These are phyloP conservation scores for Spathaspora sp. DNA, from an alignment of 805 yeast genomes.

Conservation along the genomic window DNA sequence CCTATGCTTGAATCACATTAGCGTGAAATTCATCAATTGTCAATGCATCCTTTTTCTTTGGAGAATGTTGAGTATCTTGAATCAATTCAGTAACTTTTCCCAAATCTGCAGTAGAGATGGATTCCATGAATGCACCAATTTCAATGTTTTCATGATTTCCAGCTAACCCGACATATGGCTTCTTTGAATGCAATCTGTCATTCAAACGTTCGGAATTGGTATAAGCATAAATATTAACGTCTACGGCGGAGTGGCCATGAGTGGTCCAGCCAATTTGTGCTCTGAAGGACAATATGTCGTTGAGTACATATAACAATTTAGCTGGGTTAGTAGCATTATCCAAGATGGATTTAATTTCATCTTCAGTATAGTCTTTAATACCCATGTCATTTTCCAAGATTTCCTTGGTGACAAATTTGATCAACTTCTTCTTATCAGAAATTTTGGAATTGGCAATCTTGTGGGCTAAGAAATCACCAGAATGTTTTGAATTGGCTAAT, in stretches of 20 bases:
- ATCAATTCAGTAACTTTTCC: slow-evolving; percentile 46
- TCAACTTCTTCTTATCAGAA: slow-evolving; percentile 19
- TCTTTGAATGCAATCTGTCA: slow-evolving; percentile 26
- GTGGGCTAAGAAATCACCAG: slow-evolving; percentile 65
- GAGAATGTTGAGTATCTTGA: slow-evolving; percentile 47
- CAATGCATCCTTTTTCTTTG: slow-evolving; percentile 10
- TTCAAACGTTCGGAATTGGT: slow-evolving; percentile 52
- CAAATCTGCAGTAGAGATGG: slow-evolving; percentile 47
- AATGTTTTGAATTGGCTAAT: slow-evolving; percentile 62
- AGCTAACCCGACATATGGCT: slow-evolving; percentile 40
- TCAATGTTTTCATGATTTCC: slow-evolving; percentile 90
- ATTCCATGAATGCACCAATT: slow-evolving; percentile 70
- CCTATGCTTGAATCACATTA: slow-evolving; percentile 1
- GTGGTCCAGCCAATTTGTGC: slow-evolving; percentile 96
- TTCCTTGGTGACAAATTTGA: slow-evolving; percentile 46
- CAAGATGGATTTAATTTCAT: slow-evolving; percentile 40
- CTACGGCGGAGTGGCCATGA: slow-evolving; percentile 95
- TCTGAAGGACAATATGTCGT: slow-evolving; percentile 70
- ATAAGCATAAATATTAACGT: slow-evolving; percentile 85
- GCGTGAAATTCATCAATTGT: slow-evolving; percentile 5
- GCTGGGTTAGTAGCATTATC: slow-evolving; percentile 23
- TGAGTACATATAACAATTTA: slow-evolving; percentile 48
- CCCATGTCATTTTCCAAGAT: slow-evolving; percentile 67
- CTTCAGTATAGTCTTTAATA: slow-evolving; percentile 49
- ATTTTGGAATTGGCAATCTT: slow-evolving; percentile 37